Evolutionary conservation across 78 protist species (phyloP).

Genomic region (Blattamonas nauphoetae): DNA sequence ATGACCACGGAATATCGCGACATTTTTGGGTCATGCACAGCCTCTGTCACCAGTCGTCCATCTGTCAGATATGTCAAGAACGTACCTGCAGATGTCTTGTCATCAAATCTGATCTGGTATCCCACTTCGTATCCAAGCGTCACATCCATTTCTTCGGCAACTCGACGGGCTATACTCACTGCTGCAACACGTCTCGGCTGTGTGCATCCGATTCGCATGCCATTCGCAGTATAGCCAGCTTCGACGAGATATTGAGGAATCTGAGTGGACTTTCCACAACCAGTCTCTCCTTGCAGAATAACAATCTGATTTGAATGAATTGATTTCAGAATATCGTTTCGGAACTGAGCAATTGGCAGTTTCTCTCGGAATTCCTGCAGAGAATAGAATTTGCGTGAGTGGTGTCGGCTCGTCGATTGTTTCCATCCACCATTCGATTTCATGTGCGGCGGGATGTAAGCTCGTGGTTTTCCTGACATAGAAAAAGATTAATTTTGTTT

Average conservation of each 20-base stretch:
- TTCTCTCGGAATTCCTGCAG: conserved; percentile 48
- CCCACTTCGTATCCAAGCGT: conserved; percentile 90
- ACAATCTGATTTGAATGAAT: conserved; percentile 53
- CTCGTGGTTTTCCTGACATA: no score
- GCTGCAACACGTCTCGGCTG: conserved; percentile 97
- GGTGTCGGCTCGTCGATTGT: conserved; percentile 39
- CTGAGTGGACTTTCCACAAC: conserved; percentile 92
- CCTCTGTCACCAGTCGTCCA: conserved; percentile 95
- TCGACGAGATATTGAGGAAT: conserved; percentile 40
- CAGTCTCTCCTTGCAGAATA: conserved; percentile 97
- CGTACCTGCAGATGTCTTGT: conserved; percentile 63
- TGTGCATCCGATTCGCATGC: conserved; percentile 70
- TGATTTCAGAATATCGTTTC: conserved; percentile 39
- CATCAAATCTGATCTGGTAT: conserved; percentile 97
- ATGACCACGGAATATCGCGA: conserved; percentile 63
- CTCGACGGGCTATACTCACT: conserved; percentile 75
- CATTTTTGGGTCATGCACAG: conserved; percentile 85
- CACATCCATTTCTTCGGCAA: conserved; percentile 95
- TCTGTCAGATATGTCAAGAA: conserved; percentile 77
- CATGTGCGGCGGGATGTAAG: no score
- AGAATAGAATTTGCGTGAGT: conserved; percentile 55
- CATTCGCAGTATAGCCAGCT: background rate
- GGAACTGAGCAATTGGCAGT: conserved; percentile 78
- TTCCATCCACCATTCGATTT: no score
- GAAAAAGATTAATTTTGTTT: no score